Percentiles rank a stretch among this genome's conserved stretches.
Conservation (phyloP, 192 early-diverging fungal genomes). For the Rhizophagus sp. region DNA sequence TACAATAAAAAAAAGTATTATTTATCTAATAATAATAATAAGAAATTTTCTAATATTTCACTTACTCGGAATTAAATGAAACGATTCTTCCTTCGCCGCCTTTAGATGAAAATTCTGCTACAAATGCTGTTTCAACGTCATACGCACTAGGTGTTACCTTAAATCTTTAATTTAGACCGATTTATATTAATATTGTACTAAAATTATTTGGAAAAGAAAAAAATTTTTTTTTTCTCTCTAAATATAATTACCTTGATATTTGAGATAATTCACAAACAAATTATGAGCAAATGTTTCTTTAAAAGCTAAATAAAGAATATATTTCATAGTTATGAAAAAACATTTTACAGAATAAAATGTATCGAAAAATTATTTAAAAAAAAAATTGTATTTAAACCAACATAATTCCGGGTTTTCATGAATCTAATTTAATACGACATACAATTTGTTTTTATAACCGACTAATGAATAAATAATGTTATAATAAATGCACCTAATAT, state of each 20-base stretch:
- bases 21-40: too few species aligned
- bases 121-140: constrained; percentile 74
- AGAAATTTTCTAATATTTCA: neutral
- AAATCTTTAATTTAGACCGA: constrained; percentile 50
- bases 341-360: constrained; percentile 36
- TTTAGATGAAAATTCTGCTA: constrained; percentile 58
- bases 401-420: too few species aligned
- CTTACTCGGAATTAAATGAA: constrained; percentile 28
- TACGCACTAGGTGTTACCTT: constrained; percentile 55
- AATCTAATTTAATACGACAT: too few species aligned
- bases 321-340: too few species aligned
- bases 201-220: too few species aligned
- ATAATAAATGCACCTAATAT: too few species aligned
- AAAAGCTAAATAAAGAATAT: constrained; percentile 45
- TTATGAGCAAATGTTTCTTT: constrained; percentile 62
- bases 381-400: too few species aligned
- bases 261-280: constrained; percentile 67
- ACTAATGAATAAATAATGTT: too few species aligned
- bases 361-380: too few species aligned
- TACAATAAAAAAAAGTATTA: neutral
- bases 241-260: constrained; percentile 16
- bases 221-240: too few species aligned
- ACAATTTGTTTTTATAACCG: too few species aligned
- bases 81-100: constrained; percentile 29
- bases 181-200: too few species aligned